These are phyloP conservation scores for Cupressus sempervirens DNA, from an alignment of 75 land plant species.

Conservation along the genomic window DNA sequence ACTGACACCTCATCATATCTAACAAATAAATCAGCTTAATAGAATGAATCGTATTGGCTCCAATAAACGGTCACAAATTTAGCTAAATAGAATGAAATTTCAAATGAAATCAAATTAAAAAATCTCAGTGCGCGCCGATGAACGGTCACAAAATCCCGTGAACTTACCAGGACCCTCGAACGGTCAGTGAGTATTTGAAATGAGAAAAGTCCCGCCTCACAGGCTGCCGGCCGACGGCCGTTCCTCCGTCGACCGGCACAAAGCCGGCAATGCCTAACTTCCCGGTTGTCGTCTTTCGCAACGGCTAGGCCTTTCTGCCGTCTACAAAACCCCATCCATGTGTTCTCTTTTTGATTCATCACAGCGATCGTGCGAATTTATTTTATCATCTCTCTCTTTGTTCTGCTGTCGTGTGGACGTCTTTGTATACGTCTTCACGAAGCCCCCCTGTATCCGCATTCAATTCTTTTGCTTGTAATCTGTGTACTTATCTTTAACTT, in stretches of 20 bases:
- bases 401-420: conserved; percentile 7
- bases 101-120: background rate
- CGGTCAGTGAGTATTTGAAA: background rate
- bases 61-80: too few species aligned
- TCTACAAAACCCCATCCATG: background rate
- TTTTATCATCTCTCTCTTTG: background rate
- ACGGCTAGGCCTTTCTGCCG: background rate
- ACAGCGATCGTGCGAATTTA: background rate
- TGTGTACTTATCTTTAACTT: background rate
- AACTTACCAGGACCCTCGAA: background rate
- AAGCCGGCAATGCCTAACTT: background rate
- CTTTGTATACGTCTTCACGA: conserved; percentile 14
- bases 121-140: conserved; percentile 3
- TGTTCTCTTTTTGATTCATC: background rate
- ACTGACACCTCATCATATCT: too few species aligned
- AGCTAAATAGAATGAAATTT: too few species aligned
- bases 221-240: background rate
- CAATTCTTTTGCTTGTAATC: too few species aligned
- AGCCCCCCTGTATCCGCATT: background rate
- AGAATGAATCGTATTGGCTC: background rate
- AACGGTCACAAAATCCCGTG: conserved; percentile 6
- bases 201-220: conserved; percentile 4
- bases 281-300: background rate
- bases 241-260: too few species aligned
- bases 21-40: too few species aligned